phyloP scores from a whole-genome alignment of 108 stramenopile species.

The Nitzschia sp. region DNA sequence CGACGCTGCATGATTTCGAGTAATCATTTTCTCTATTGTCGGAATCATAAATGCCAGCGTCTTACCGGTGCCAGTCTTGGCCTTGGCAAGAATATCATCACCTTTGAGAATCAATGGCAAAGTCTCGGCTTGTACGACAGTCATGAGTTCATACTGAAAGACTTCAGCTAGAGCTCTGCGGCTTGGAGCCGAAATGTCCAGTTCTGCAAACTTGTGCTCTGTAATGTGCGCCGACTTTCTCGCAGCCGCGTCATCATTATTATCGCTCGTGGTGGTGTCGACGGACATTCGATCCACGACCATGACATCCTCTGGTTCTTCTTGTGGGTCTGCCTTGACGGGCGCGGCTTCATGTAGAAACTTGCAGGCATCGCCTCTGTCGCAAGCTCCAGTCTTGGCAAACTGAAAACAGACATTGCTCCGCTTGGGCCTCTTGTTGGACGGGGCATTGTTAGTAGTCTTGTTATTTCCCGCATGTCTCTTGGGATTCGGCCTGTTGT shows the following conservation, averaged over 20 bases:
- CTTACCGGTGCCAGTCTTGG: slow-evolving; percentile 93
- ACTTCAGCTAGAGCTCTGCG: slow-evolving; percentile 65
- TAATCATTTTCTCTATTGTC: slow-evolving; percentile 56
- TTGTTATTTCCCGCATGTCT: slow-evolving; percentile 4
- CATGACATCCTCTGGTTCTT: not conserved
- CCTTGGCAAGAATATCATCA: slow-evolving; percentile 53
- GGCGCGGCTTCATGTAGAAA: slow-evolving; percentile 5
- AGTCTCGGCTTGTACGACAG: slow-evolving; percentile 74
- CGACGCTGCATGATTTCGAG: slow-evolving; percentile 52
- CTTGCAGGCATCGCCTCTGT: slow-evolving; percentile 13
- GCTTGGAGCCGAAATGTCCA: slow-evolving; percentile 37
- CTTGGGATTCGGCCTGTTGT: too few relatives aligned
- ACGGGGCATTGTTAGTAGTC: not conserved
- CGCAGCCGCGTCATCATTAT: not conserved
- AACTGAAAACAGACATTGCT: slow-evolving; percentile 14
- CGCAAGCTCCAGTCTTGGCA: slow-evolving; percentile 15
- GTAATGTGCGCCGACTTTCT: slow-evolving; percentile 31
- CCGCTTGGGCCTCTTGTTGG: slow-evolving; percentile 13
- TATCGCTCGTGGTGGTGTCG: not conserved
- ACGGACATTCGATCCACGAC: slow-evolving; percentile 6
- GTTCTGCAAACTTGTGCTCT: slow-evolving; percentile 41
- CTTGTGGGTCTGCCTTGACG: not conserved
- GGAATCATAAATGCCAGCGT: slow-evolving; percentile 73
- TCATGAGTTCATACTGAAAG: slow-evolving; percentile 76
- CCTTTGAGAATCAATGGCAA: slow-evolving; percentile 53